phyloP scores from a whole-genome alignment of 2,329 filamentous ascomycete genomes.

The Ophiostoma ips region DNA sequence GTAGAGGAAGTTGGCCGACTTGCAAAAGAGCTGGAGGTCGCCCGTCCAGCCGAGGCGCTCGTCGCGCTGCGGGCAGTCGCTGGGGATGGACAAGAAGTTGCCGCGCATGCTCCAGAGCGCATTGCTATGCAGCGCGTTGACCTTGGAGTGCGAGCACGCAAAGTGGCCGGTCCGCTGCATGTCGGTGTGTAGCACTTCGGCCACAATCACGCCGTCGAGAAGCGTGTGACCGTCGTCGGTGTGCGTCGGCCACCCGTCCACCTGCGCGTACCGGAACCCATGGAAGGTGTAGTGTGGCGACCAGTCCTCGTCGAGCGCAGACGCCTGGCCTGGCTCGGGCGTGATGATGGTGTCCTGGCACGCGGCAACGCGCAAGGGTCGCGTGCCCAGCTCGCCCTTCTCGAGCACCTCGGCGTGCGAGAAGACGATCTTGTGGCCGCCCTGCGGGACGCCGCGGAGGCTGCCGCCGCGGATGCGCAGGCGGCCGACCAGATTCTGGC shows the following conservation, averaged over 20 bases:
- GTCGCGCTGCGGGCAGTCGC: constrained; percentile 43
- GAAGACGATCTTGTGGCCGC: constrained; percentile 24
- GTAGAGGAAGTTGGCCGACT: constrained; percentile 39
- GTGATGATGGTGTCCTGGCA: constrained; percentile 24
- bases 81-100: constrained; percentile 44
- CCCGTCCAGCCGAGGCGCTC: constrained; percentile 42
- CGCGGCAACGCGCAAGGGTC: constrained; percentile 30
- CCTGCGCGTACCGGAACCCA: constrained; percentile 31
- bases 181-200: constrained; percentile 34
- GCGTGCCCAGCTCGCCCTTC: constrained; percentile 26
- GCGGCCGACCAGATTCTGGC: constrained; percentile 43
- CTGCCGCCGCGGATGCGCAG: constrained; percentile 21
- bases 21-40: constrained; percentile 34
- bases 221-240: not conserved
- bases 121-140: constrained; percentile 43
- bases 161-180: constrained; percentile 37
- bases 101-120: constrained; percentile 42
- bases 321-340: constrained; percentile 13
- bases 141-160: constrained; percentile 32
- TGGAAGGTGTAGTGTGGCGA: constrained; percentile 38
- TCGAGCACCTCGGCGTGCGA: constrained; percentile 43
- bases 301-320: constrained; percentile 18
- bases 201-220: constrained; percentile 13
- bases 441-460: constrained; percentile 18
- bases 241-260: constrained; percentile 2